Evolutionary conservation across 2,329 filamentous ascomycete species (phyloP), one percentile per base, ranked within the genome.

Genomic region (Furcasterigmium furcatum): DNA sequence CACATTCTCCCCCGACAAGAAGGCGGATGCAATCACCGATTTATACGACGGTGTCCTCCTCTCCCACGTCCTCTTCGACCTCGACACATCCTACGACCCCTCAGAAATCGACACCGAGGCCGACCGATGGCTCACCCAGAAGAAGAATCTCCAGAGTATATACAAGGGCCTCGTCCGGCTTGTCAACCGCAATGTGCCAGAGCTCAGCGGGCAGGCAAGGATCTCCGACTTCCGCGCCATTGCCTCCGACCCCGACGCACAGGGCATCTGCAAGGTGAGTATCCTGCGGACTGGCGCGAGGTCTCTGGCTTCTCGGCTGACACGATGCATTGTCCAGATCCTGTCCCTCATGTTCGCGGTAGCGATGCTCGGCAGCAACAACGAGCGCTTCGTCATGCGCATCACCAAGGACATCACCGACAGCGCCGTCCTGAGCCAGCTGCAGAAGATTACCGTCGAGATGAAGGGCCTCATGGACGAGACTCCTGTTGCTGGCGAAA

Each of bases 321-420:
- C 45, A 12, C 13, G 4, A 19, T 27, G 35, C 52, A 65, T 64
- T 38, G 65, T 70, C 46, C 69, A 85, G 70, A 69, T 87, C 42
- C 68, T 87, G 35, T 80, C 80, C 47, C 71, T 86, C 45, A 74
- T 86, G 58, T 70, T 87, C 19, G 76, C 62, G 13, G 66, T 83
- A n/a, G 80, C 80, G 21, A 76, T 83, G 51, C 74, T 77, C 58
- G 82, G 81, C 12, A 74, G 79, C 21, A 75, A 80, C 44, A 74
- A 74, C 46, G 70, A 71, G 27, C 67, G 67, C 55, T 83, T 82
- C 57, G 72, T 85, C 38, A 61, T 60, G 8, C 62, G 63, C 19
- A 71, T 79, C 22, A 51, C 48, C 38, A 43, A 32, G n/a, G 50
- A 51, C 22, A 49, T 52, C 21, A 45, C 46, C 22, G 72, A 75